Evolutionary conservation across 2,329 filamentous ascomycete genomes (phyloP), one percentile per base, ranked within the genome.

Genomic region (Trichoderma gracile): DNA sequence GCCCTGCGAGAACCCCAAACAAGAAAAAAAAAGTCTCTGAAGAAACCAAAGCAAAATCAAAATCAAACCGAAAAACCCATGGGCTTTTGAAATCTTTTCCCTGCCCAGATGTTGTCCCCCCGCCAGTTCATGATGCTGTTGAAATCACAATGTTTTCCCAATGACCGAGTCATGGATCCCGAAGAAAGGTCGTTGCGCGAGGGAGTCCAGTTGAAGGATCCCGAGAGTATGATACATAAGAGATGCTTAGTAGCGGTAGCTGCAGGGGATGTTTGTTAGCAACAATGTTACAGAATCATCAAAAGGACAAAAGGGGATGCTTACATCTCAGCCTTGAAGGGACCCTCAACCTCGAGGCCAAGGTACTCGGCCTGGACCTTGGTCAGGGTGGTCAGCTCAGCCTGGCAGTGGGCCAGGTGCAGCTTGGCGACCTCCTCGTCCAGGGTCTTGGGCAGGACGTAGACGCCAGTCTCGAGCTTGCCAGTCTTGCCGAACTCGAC

Each of bases 361-460:
- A 98, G 90, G 85, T 99, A 99, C 77, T 98, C 95, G 72, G 92
- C 90, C 86, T 99, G 95, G 73, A 90, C 90, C 67, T 84, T 75
- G 77, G 88, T 92, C 78, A 99, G 89, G 80, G 88, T 89, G 79
- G 89, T 91, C 76, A 99, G 88, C 87, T 98, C 93, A 76, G 86
- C 95, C 82, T 97, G 96, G 85, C 92, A 90, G 85, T 98, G 95
- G 70, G 84, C 87, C 72, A 97, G 84, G 84, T 99, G 95, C 71
- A 97, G 91, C 77, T 89, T 87, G 77, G 95, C 95, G 76, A 99
- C 95, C 84, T 97, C 93, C 89, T 99, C 95, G 75, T 99, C 95
- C 70, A 99, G 89, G 76, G 97, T 93, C 93, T 99, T 99, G 81
- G 95, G 95, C 64, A 73, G 97, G 86, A 74, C 93, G 82, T 96